Base-by-base conservation (phyloP, 805 yeast genomes). In the Saturnispora zaruensis region DNA sequence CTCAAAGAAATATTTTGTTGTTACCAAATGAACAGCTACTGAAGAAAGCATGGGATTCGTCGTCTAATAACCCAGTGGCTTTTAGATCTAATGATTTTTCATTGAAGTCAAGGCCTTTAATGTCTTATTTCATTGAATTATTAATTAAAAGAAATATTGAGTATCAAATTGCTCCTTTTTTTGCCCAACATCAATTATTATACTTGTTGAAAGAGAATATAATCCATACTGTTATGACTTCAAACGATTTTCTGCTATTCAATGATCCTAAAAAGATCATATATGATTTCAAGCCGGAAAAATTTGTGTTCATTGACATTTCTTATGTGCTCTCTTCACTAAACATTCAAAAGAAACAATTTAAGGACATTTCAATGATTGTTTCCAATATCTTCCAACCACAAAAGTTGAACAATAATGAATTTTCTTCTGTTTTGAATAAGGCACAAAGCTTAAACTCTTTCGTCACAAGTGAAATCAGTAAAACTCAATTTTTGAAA, bases 301-400 rank as follows among this genome's bases (percentile, higher is more conserved):
- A 78, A 53, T 85, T 88, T 61, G 74, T 83, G 57, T 85, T 74
- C 61, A 70, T 89, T 41, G 86, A 81, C 54, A 79, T 76, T 56
- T 52, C 64, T 11, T 71, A 75, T 50, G 74, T 88, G 2, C 68
- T 88, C 45, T 64, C 71, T 36, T 91, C 84, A 48, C 71, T 89
- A 42, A 70, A 69, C 36, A 66, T 87, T 46, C 68, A 72, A n/a
- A 75, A 78, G 44, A 78, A 79, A 47, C 90, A 84, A 59, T 79
- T 91, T 50, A 68, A 78, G 49, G 96, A 91, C 57, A 75, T 87
- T 43, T 74, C 90, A 37, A 73, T 87, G 63, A 79, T 86, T 59
- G 82, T 83, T 18, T 96, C 97, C 3, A 84, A 87, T 62, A 80
- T 77, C 36, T 69, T 84, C 49, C 95, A 87, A 59, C 87, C 87